phyloP scores from a whole-genome alignment of 2,329 filamentous ascomycete genomes.

The Talaromyces islandicus region DNA sequence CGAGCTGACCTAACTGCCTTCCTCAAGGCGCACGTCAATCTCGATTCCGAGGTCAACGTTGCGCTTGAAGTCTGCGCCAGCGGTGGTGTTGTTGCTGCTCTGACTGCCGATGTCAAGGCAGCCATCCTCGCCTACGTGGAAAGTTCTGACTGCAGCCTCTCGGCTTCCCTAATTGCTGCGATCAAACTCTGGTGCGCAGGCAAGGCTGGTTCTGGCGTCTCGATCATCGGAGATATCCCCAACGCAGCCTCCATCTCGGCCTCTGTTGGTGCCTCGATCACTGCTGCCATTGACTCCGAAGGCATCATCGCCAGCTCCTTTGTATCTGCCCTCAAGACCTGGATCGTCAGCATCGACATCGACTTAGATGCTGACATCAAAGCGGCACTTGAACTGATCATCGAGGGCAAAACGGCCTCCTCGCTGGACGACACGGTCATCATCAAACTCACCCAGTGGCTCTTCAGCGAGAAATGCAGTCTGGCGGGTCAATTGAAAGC shows the following conservation, averaged over 20 bases:
- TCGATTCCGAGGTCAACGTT: constrained; percentile 24
- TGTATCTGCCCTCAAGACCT: constrained; percentile 26
- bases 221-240: constrained; percentile 22
- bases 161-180: constrained; percentile 21
- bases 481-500: constrained; percentile 33
- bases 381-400: constrained; percentile 22
- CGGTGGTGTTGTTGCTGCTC: constrained; percentile 25
- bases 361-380: constrained; percentile 23
- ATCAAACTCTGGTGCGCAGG: constrained; percentile 28
- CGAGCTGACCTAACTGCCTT: constrained; percentile 25
- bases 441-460: constrained; percentile 26
- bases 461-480: constrained; percentile 24
- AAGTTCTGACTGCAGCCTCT: constrained; percentile 21
- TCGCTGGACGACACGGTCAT: constrained; percentile 23
- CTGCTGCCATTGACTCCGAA: constrained; percentile 21
- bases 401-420: constrained; percentile 23
- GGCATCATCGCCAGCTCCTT: constrained; percentile 23
- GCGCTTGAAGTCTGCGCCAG: constrained; percentile 28
- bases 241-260: constrained; percentile 23
- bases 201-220: constrained; percentile 20
- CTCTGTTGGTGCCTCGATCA: constrained; percentile 28
- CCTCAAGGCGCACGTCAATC: constrained; percentile 17
- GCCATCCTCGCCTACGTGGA: constrained; percentile 26
- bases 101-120: constrained; percentile 27
- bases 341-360: constrained; percentile 17